Base-by-base conservation (phyloP, 75 land plant species). In the Larix kaempferi region DNA sequence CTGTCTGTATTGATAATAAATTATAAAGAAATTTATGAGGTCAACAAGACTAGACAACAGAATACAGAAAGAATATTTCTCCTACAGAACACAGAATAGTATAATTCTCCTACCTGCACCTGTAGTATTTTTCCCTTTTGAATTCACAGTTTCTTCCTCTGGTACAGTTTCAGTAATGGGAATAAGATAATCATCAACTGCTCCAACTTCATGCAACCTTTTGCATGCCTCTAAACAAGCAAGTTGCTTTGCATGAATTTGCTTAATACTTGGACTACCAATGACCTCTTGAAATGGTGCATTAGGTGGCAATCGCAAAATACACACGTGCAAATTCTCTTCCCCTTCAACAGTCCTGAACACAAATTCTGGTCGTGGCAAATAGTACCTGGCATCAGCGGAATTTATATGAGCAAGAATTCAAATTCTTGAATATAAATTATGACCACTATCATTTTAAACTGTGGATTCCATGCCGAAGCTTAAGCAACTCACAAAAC, bases 181-280 rank as follows among this genome's bases (percentile, higher is more conserved):
- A 25, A 86, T 71, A 79, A 92, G 91, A 74, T 89, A 85, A 78
- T 93, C 94, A 80, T 90, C 78, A 21, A 97, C 81, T 39, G 91
- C 96, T 26, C 95, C 92, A 78, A 87, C 58, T 60, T 83, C 77
- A 83, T 95, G 92, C 80, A 97, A 77, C 78, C 72, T 81, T 75
- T 84, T 88, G 79, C 98, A 95, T 41, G 98, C 99, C 61, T 97
- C 99, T 63, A 97, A 78, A 66, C 95, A 95, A 35, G 89, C 93
- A 65, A 90, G 85, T 78, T 95, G 87, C 81, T 91, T 97, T 4
- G 99, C 86, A 59, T 79, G 74, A 67, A 79, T 80, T 37, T 62
- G 67, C 58, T 60, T 87, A 35, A n/a, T 57, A 64, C 77, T 59
- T 62, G 58, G 56, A 6, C 88, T 88, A 41, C 99, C 94, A 49